Evolutionary conservation across 2,329 filamentous ascomycete species (phyloP).

Genomic region (Pezicula rhizophila): DNA sequence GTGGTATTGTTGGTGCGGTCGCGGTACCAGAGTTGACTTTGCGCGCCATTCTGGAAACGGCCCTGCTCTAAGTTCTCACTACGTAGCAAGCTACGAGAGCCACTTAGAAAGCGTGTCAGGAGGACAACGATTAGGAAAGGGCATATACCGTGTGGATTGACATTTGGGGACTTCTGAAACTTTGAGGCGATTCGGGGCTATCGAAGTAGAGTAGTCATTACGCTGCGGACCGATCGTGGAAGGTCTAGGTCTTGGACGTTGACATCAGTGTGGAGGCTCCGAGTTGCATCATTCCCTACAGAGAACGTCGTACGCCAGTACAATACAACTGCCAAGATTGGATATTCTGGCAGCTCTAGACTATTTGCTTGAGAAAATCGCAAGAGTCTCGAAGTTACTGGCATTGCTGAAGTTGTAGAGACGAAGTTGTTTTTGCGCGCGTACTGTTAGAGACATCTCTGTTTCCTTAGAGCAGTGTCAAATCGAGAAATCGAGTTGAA

Average conservation of each 20-base stretch:
- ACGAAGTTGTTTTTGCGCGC: no score
- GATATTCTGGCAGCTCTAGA: no score
- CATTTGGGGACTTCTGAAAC: neutral
- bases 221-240: no score
- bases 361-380: no score
- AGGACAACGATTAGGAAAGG: neutral
- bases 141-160: neutral
- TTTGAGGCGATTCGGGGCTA: neutral
- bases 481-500: no score
- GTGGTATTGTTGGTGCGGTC: neutral
- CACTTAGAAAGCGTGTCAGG: neutral
- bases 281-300: neutral
- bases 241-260: neutral
- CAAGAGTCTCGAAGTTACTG: no score
- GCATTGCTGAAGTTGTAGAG: no score
- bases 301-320: neutral
- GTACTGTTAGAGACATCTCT: no score
- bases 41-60: neutral
- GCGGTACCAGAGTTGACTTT: neutral
- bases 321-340: no score
- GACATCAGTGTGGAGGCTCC: neutral
- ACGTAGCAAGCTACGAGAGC: neutral
- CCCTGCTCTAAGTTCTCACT: neutral
- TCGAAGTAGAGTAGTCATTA: no score
- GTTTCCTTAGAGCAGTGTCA: no score